Conservation (phyloP, 2,329 filamentous ascomycete species). For the Sclerotinia spermophila region DNA sequence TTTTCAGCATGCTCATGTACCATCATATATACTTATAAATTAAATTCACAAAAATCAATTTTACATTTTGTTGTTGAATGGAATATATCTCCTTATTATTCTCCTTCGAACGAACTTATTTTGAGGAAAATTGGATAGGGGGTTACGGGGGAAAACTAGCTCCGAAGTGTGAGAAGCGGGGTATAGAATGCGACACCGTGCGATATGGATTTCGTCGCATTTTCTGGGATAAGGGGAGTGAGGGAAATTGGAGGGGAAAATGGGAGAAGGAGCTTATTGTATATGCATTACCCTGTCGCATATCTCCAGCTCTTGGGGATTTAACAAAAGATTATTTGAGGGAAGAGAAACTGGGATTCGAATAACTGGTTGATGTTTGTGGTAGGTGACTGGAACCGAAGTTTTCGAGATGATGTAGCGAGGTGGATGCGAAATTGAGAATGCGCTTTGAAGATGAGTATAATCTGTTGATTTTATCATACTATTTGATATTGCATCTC, state of each 20-base stretch:
- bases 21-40: no score
- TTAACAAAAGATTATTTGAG: background rate
- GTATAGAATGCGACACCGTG: fast-evolving
- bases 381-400: no score
- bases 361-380: no score
- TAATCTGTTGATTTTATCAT: background rate
- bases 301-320: background rate
- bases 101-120: background rate
- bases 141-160: background rate
- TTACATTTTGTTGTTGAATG: fast-evolving
- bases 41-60: no score
- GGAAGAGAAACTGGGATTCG: background rate
- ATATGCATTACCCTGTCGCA: background rate
- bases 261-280: background rate
- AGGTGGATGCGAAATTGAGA: background rate
- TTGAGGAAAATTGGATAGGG: background rate
- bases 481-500: background rate
- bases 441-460: background rate
- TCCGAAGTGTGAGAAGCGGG: background rate
- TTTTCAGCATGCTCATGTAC: no score
- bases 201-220: background rate
- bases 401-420: background rate
- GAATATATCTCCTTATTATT: background rate
- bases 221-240: background rate
- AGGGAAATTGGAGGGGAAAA: fast-evolving